These are phyloP conservation scores for Pichia sp. DNA, from an alignment of 1,139 yeast species.

Conservation along the genomic window DNA sequence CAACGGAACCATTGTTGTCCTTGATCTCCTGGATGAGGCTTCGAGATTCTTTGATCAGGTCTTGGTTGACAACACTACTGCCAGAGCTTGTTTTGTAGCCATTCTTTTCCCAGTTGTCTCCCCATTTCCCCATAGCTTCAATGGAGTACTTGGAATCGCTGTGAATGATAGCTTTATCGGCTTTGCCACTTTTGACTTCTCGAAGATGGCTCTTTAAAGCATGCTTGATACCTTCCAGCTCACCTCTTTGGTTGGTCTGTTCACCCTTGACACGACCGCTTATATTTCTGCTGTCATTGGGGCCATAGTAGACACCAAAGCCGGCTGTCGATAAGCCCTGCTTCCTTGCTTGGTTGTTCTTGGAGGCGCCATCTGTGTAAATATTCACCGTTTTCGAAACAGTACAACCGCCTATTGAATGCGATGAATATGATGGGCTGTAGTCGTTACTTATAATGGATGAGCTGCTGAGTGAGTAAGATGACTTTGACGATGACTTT, in stretches of 20 bases:
- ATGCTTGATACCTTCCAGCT: conserved; percentile 58
- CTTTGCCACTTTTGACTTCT: conserved; percentile 20
- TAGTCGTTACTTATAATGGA: not conserved
- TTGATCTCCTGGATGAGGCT: conserved; percentile 22
- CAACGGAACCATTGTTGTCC: conserved; percentile 15
- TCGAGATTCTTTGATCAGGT: conserved; percentile 40
- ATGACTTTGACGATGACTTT: not conserved
- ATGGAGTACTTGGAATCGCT: conserved; percentile 61
- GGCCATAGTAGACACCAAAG: conserved; percentile 70
- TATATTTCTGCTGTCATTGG: conserved; percentile 40
- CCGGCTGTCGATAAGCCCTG: conserved; percentile 45
- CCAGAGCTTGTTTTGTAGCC: conserved; percentile 50
- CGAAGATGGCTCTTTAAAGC: conserved; percentile 45
- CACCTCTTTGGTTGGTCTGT: conserved; percentile 82
- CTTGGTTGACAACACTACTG: conserved; percentile 47
- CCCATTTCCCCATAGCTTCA: conserved; percentile 50
- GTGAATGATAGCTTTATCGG: conserved; percentile 18
- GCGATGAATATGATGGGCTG: not conserved
- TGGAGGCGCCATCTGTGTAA: conserved; percentile 71
- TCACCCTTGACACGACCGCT: conserved; percentile 44
- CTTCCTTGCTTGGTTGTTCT: conserved; percentile 27
- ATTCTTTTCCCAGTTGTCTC: conserved; percentile 47
- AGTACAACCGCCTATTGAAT: not conserved
- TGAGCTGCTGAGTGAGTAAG: not conserved
- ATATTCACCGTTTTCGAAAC: conserved; percentile 28